Percentiles rank a stretch among this genome's conserved stretches.
phyloP scores from a whole-genome alignment of 495 filamentous ascomycete species.

The Penicillium soppii region DNA sequence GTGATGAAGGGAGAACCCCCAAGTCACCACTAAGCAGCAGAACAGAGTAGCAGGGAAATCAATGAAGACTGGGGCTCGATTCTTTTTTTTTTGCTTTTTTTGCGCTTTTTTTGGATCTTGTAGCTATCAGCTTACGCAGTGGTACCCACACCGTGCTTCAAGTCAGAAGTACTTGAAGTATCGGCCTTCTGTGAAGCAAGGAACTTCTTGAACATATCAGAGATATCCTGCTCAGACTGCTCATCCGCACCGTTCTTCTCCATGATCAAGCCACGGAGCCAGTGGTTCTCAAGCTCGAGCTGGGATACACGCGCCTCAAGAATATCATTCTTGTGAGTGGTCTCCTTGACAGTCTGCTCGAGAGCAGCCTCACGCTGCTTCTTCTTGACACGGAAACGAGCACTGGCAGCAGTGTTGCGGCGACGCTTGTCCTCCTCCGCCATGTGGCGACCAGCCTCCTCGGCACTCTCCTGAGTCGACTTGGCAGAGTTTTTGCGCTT shows the following conservation, averaged over 20 bases:
- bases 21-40: constrained; percentile 9
- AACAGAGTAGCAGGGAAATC: constrained; percentile 5
- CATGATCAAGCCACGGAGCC: constrained; percentile 89
- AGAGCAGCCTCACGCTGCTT: constrained; percentile 95
- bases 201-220: constrained; percentile 51
- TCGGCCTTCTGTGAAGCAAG: constrained; percentile 42
- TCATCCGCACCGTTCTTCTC: constrained; percentile 74
- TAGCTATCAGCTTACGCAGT: constrained; percentile 14
- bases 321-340: constrained; percentile 74
- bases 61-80: constrained; percentile 4
- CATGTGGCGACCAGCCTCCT: constrained; percentile 60
- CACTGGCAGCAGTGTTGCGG: constrained; percentile 92
- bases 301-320: constrained; percentile 81
- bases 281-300: constrained; percentile 93
- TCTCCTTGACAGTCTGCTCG: constrained; percentile 86
- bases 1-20: not conserved
- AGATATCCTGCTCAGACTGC: constrained; percentile 44
- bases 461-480: constrained; percentile 30
- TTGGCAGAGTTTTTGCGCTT: constrained; percentile 46
- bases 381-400: constrained; percentile 98
- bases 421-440: constrained; percentile 98
- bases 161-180: constrained; percentile 32
- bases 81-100: constrained; percentile 14
- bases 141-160: constrained; percentile 43
- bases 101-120: constrained; percentile 11